Evolutionary conservation across 2,329 filamentous ascomycete species (phyloP), one percentile per base, ranked within the genome.

Genomic region (Botrytis cinerea): DNA sequence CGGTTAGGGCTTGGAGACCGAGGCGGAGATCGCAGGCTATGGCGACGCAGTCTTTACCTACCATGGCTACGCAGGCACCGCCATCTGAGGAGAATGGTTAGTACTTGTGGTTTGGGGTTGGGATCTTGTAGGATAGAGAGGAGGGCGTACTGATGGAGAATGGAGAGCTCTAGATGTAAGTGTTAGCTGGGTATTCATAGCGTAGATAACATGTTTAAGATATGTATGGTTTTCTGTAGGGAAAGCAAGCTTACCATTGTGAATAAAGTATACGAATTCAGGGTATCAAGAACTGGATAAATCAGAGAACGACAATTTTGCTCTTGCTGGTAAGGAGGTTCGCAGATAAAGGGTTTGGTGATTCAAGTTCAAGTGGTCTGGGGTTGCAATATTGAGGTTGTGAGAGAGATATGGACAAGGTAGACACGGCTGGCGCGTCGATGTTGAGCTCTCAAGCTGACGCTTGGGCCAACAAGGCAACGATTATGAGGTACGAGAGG

Each of bases 11-110:
- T 86, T 99, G 96, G 82, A 98, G 91, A 81, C 96, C 96, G 78
- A 99, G 93, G 77, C 96, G 95, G 78, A 99, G 93, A 85, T 99
- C 96, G 87, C 96, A 99, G 83, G 96, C 96, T 83, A 99, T 98
- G 85, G 96, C 96, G 75, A 99, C 96, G 85, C 96, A 99, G 90
- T 98, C 95, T 86, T 99, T 98, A 87, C 96, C 96, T 78, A 97
- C 95, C 96, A 98, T 98, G 84, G 95, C 95, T 78, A 98, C 94
- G 85, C 92, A 95, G 86, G 95, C 95, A 83, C 95, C 95, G 86
- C 95, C 95, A 83, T 92, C 89, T 91, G 71, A 40, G 28, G 57
- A 8, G 32, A 9, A 7, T 70, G 48, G 73, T 63, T 71, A 63
- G 68, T 22, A 32, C 35, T 54, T 54, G 51, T 32, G n/a, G 28